Percentiles rank a stretch among this genome's conserved stretches.
Conservation (phyloP, 352 stramenopile species). For the Phytopythium sindhum region DNA sequence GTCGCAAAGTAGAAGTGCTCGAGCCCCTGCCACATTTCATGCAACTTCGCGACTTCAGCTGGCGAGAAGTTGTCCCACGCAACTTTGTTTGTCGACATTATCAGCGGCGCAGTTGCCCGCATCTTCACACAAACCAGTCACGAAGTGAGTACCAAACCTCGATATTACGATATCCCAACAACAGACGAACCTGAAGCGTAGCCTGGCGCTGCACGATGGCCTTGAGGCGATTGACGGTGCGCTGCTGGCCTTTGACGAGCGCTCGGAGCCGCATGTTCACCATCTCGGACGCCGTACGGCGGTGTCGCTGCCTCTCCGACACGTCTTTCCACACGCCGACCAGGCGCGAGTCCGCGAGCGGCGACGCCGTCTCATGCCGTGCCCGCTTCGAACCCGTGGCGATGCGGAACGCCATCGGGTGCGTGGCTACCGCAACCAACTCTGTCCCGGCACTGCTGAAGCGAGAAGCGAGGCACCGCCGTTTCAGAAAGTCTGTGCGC, state of each 20-base stretch:
- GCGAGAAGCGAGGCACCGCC: neutral
- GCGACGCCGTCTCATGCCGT: neutral
- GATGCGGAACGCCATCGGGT: constrained; percentile 2
- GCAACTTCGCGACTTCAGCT: neutral
- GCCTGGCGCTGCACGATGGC: neutral
- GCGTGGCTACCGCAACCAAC: constrained; percentile 1
- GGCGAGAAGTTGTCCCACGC: neutral
- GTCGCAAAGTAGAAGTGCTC: constrained; percentile 1
- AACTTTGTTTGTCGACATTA: neutral
- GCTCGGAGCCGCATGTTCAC: constrained; percentile 6
- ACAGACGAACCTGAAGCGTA: neutral
- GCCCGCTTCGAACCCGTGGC: neutral
- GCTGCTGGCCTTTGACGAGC: neutral
- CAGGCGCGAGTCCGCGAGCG: neutral
- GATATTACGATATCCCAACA: neutral
- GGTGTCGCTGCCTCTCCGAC: neutral
- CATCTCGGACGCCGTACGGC: neutral
- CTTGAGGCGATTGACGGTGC: constrained; percentile 1
- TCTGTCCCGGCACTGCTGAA: no score
- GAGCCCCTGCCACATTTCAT: neutral
- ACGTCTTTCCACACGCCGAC: constrained; percentile 3
- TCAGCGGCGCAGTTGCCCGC: neutral
- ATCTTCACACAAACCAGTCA: neutral
- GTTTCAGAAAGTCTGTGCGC: neutral
- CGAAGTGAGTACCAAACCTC: no score